Evolutionary conservation across 306 rosid species (phyloP).

Genomic region (Dryas octopetala): DNA sequence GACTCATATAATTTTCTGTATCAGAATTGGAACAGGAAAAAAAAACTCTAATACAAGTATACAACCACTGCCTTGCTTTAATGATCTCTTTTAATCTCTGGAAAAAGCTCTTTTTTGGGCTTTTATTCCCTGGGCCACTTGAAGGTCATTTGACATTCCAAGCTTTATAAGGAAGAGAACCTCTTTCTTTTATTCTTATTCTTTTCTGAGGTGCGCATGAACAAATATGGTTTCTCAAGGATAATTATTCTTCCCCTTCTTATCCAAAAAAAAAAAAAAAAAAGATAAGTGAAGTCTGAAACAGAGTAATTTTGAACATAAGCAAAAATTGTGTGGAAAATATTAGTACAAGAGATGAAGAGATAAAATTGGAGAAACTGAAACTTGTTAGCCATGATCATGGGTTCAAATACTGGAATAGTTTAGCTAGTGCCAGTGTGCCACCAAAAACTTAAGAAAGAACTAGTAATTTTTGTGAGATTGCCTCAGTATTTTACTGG

Average conservation of each 20-base stretch:
- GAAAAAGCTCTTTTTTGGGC: slow-evolving; percentile 32
- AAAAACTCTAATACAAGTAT: not conserved
- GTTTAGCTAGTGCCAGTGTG: no score
- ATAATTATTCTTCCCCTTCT: not conserved
- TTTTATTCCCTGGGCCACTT: slow-evolving; percentile 40
- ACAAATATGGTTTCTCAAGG: not conserved
- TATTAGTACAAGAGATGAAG: no score
- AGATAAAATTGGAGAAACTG: no score
- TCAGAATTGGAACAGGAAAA: not conserved
- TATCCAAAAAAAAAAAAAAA: not conserved
- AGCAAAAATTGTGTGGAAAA: no score
- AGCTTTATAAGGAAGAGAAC: slow-evolving; percentile 30
- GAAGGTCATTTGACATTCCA: slow-evolving; percentile 41
- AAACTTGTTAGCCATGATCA: no score
- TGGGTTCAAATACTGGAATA: no score
- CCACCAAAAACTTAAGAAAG: no score
- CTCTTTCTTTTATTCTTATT: slow-evolving; percentile 32
- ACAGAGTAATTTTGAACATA: not conserved
- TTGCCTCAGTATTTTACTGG: no score
- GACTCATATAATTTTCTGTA: slow-evolving; percentile 6
- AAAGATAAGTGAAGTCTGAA: not conserved
- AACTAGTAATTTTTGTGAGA: no score
- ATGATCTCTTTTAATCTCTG: slow-evolving; percentile 26
- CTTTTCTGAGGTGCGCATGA: slow-evolving; percentile 19
- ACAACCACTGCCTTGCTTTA: slow-evolving; percentile 9